phyloP scores from a whole-genome alignment of 2,329 filamentous ascomycete species.

The Alternaria infectoria region DNA sequence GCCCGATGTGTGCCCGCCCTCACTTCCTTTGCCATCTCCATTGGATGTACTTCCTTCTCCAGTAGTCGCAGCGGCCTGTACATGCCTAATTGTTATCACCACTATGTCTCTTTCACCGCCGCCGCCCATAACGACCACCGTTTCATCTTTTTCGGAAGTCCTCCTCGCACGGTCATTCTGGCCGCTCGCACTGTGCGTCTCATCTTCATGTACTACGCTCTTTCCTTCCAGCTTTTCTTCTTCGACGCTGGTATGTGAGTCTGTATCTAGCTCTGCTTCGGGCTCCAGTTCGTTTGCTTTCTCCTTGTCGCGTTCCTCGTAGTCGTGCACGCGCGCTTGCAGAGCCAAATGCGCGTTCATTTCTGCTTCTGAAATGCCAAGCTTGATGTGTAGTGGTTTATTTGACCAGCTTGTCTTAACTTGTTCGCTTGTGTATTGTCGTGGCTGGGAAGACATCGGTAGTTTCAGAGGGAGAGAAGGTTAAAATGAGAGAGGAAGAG shows the following conservation, averaged over 20 bases:
- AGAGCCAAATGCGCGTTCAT: background rate
- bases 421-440: background rate
- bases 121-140: background rate
- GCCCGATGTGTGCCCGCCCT: background rate
- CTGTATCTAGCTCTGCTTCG: background rate
- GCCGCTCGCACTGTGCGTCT: background rate
- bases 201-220: background rate
- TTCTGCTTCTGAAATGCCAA: background rate
- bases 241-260: background rate
- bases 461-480: background rate
- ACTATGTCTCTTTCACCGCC: background rate
- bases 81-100: background rate
- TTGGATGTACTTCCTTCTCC: rapidly evolving
- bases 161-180: background rate
- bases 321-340: constrained; percentile 1
- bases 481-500: background rate
- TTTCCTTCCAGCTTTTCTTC: background rate
- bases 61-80: background rate
- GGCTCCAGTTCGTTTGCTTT: background rate
- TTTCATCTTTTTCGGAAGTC: background rate
- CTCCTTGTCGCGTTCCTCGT: background rate
- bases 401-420: background rate
- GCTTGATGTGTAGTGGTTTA: background rate
- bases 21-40: background rate
- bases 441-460: background rate